Evolutionary conservation across 306 rosid genomes (phyloP).

Genomic region (Cyamopsis tetragonoloba): DNA sequence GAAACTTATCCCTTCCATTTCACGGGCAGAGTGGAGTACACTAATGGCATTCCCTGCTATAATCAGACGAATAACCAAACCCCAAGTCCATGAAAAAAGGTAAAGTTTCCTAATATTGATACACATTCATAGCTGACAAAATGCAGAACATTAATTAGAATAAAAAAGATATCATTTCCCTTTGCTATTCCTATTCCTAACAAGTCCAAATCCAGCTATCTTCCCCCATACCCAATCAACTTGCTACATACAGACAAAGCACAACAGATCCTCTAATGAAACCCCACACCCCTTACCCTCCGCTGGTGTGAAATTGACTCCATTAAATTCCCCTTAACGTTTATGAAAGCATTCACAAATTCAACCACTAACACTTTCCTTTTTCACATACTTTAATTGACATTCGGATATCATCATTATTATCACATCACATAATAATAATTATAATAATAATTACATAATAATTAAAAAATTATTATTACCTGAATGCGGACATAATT

Average conservation of each 20-base stretch:
- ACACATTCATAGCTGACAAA: slow-evolving; percentile 17
- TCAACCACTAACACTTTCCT: neutral
- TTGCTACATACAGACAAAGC: slow-evolving; percentile 40
- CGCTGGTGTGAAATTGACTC: slow-evolving; percentile 48
- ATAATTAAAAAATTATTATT: neutral
- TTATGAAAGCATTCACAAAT: slow-evolving; percentile 13
- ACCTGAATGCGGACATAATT: slow-evolving; percentile 98
- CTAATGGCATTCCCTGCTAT: slow-evolving; percentile 10
- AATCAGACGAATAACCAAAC: neutral
- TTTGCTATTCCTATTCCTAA: slow-evolving; percentile 16
- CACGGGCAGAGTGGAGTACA: neutral
- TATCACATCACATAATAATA: neutral
- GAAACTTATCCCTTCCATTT: neutral
- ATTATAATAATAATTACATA: too few species aligned
- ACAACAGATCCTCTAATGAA: slow-evolving; percentile 23
- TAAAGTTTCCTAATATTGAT: slow-evolving; percentile 1
- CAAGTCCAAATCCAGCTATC: slow-evolving; percentile 49
- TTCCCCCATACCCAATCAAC: slow-evolving; percentile 36
- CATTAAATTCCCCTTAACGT: slow-evolving; percentile 33
- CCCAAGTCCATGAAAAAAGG: neutral
- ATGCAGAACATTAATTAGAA: slow-evolving; percentile 32
- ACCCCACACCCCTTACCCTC: slow-evolving; percentile 39
- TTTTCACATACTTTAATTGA: neutral
- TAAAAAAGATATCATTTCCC: slow-evolving; percentile 11
- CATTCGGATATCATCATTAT: slow-evolving; percentile 21